Conservation (phyloP, 768 basidiomycete species). For the Amanita molliuscula region DNA sequence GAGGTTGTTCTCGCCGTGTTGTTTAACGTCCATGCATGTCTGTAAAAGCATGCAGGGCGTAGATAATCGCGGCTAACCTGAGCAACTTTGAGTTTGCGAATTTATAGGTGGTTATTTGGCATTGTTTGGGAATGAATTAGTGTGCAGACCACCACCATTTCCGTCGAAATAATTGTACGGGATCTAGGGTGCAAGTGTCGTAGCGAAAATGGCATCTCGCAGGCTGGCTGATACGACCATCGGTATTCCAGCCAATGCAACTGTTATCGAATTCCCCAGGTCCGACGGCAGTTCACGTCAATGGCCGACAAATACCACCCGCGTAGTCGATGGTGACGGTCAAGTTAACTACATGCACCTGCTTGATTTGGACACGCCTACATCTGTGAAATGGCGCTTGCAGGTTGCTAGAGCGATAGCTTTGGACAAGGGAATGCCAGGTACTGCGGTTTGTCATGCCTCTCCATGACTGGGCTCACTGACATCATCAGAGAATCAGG, state of each 20-base stretch:
- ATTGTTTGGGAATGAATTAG: background rate
- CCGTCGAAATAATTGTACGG: background rate
- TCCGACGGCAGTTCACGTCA: slow-evolving; percentile 45
- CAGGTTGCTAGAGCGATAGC: slow-evolving; percentile 31
- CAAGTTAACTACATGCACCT: slow-evolving; percentile 65
- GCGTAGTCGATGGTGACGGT: slow-evolving; percentile 44
- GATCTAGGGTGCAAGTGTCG: slow-evolving; percentile 5
- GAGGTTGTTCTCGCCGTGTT: slow-evolving; percentile 41
- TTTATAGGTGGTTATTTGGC: background rate
- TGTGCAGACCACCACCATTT: background rate
- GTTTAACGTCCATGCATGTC: slow-evolving; percentile 59
- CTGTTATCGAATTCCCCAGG: slow-evolving; percentile 47
- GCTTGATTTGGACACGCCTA: slow-evolving; percentile 37
- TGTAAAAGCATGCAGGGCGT: slow-evolving; percentile 36
- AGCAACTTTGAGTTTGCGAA: no score
- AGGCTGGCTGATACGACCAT: slow-evolving; percentile 16
- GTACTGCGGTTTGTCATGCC: slow-evolving; percentile 25
- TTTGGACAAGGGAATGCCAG: slow-evolving; percentile 32
- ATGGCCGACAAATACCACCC: slow-evolving; percentile 51
- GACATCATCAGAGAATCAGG: slow-evolving; percentile 16
- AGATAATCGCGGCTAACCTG: slow-evolving; percentile 48
- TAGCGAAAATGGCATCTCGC: slow-evolving; percentile 16
- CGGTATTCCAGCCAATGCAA: slow-evolving; percentile 39
- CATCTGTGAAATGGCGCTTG: slow-evolving; percentile 49
- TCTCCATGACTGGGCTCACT: background rate